Evolutionary conservation across 2,329 filamentous ascomycete species (phyloP).

Genomic region (Cytospora leucostoma): DNA sequence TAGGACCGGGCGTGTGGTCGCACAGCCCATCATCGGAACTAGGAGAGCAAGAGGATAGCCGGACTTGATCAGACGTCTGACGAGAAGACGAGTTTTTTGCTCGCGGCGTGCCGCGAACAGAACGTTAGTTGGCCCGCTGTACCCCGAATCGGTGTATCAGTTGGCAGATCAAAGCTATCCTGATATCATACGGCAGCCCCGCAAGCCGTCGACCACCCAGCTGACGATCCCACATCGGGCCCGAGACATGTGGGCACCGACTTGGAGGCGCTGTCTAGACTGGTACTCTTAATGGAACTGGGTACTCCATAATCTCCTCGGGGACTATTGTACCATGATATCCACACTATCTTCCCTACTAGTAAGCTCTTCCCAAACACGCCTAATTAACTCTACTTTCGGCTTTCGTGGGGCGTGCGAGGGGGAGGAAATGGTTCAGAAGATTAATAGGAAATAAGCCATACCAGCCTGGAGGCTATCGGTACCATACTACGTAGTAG

Average conservation of each 20-base stretch:
- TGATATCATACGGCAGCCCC: background rate
- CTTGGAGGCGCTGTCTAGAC: background rate
- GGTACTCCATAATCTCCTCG: no score
- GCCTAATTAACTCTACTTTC: background rate
- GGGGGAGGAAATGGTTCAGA: background rate
- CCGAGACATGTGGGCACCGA: conserved; percentile 3
- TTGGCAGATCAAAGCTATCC: background rate
- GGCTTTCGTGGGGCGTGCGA: background rate
- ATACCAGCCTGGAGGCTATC: background rate
- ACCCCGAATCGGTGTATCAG: no score
- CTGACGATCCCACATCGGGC: background rate
- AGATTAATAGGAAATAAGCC: background rate
- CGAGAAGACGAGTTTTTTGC: background rate
- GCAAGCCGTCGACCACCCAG: background rate
- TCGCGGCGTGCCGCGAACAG: no score
- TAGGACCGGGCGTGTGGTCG: conserved; percentile 2
- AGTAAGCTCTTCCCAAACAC: conserved; percentile 1
- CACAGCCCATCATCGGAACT: background rate
- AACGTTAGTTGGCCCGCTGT: no score
- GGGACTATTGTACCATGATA: background rate
- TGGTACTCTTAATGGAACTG: background rate
- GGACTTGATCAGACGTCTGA: background rate
- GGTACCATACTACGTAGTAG: background rate
- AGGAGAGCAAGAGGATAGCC: background rate
- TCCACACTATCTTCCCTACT: background rate